A percentile compares a stretch with the other conserved stretches of the same genome.
Evolutionary conservation across 192 early-diverging fungal species (phyloP).

Genomic region (Backusella australiensis): DNA sequence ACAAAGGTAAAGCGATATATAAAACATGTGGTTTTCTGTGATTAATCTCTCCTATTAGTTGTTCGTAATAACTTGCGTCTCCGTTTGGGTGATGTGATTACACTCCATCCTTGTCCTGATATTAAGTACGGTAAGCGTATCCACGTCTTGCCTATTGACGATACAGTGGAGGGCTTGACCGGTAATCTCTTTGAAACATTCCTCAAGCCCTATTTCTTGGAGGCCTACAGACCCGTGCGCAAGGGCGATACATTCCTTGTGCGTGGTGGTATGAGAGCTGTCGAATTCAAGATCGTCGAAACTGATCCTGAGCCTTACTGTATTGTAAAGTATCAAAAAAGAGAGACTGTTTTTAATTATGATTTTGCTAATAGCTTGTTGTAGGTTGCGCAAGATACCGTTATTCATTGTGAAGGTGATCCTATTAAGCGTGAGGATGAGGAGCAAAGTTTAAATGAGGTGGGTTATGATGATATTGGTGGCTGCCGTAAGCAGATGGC

Average conservation of each 20-base stretch:
- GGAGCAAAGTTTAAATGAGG: conserved; percentile 86
- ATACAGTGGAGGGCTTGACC: conserved; percentile 95
- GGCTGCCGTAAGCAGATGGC: conserved; percentile 98
- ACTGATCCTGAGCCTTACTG: conserved; percentile 94
- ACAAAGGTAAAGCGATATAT: conserved; percentile 58
- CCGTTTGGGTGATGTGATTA: conserved; percentile 94
- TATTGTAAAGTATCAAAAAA: conserved; percentile 65
- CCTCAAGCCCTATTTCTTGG: conserved; percentile 97
- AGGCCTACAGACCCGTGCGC: conserved; percentile 95
- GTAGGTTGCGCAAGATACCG: conserved; percentile 94
- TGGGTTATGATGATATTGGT: conserved; percentile 99
- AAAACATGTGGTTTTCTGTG: not conserved
- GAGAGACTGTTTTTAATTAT: no score
- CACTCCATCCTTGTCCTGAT: conserved; percentile 91
- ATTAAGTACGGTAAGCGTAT: conserved; percentile 98
- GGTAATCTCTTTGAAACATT: conserved; percentile 98
- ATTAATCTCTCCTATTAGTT: conserved; percentile 44
- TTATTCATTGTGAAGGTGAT: conserved; percentile 98
- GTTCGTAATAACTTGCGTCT: conserved; percentile 95
- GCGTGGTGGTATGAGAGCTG: conserved; percentile 93
- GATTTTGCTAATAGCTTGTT: not conserved
- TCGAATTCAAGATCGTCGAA: conserved; percentile 99
- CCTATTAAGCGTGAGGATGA: conserved; percentile 99
- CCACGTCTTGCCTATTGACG: conserved; percentile 96
- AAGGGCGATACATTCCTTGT: conserved; percentile 95